These are phyloP conservation scores for Solanum hybrid DNA, from an alignment of 305 asterid genomes.

Conservation along the genomic window DNA sequence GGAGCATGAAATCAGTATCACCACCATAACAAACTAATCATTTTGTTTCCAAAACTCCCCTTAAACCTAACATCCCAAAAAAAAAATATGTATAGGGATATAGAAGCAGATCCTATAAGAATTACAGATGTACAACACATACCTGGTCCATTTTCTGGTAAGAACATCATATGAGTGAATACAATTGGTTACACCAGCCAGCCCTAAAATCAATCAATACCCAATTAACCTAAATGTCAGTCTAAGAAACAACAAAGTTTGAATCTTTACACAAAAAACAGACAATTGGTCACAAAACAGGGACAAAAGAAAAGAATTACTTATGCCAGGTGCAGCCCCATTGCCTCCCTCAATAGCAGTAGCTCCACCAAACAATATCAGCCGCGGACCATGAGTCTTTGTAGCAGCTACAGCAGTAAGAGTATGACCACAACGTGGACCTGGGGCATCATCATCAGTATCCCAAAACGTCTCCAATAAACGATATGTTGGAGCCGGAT, in stretches of 20 bases:
- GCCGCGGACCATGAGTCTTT: constrained; percentile 87
- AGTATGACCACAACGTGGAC: constrained; percentile 92
- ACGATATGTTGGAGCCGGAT: constrained; percentile 89
- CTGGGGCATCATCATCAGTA: constrained; percentile 94
- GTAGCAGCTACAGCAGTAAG: constrained; percentile 96
- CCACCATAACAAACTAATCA: constrained; percentile 1
- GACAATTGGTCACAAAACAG: neutral
- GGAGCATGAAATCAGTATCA: constrained; percentile 9
- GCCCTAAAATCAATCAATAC: constrained; percentile 38
- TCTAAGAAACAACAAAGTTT: neutral
- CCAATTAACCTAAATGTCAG: constrained; percentile 12
- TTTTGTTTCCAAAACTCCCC: constrained; percentile 1
- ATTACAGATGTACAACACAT: constrained; percentile 7
- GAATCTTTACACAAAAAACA: neutral
- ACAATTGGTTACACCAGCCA: constrained; percentile 87
- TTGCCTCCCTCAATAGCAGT: constrained; percentile 92
- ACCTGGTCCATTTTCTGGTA: constrained; percentile 95
- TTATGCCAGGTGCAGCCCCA: constrained; percentile 80
- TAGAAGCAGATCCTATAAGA: neutral
- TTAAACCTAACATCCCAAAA: neutral
- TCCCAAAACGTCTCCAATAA: constrained; percentile 73
- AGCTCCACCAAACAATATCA: constrained; percentile 92
- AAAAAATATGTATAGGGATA: neutral
- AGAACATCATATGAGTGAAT: constrained; percentile 84
- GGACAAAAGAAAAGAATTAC: constrained; percentile 24